These are phyloP conservation scores for Botrytis elliptica DNA, from an alignment of 2,329 filamentous ascomycete species.

Conservation along the genomic window DNA sequence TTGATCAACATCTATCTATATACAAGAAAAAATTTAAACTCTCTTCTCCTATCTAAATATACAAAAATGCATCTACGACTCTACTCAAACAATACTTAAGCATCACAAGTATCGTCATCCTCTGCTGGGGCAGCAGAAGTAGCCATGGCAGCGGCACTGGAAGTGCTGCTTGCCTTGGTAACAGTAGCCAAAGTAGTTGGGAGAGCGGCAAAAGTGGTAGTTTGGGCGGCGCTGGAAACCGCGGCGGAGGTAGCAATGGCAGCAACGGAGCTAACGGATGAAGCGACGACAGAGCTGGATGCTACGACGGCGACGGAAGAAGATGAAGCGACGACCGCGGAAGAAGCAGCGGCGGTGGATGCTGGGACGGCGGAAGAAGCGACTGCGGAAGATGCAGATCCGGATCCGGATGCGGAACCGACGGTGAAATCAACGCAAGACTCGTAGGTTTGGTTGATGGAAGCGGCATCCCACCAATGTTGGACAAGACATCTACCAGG, in stretches of 20 bases:
- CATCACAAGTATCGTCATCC: slow-evolving; percentile 14
- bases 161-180: slow-evolving; percentile 11
- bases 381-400: slow-evolving; percentile 3
- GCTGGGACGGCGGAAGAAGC: neutral
- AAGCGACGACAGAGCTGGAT: neutral
- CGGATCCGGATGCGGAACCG: neutral
- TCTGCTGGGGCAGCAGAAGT: neutral
- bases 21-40: slow-evolving; percentile 4
- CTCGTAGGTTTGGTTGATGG: slow-evolving; percentile 56
- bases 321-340: neutral
- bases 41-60: neutral
- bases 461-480: slow-evolving; percentile 53
- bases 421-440: slow-evolving; percentile 52
- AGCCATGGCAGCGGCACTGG: neutral
- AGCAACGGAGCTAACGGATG: neutral
- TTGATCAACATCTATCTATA: slow-evolving; percentile 1
- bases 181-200: slow-evolving; percentile 14
- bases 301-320: neutral
- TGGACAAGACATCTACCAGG: slow-evolving; percentile 46
- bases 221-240: neutral
- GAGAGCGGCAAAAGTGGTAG: neutral
- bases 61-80: neutral
- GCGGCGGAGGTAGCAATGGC: neutral
- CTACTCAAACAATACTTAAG: neutral
- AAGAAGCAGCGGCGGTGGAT: neutral